A percentile compares a stretch with the other conserved stretches of the same genome.
These are phyloP conservation scores for Xylariaceae sp. DNA, from an alignment of 2,329 filamentous ascomycete genomes.

Conservation along the genomic window DNA sequence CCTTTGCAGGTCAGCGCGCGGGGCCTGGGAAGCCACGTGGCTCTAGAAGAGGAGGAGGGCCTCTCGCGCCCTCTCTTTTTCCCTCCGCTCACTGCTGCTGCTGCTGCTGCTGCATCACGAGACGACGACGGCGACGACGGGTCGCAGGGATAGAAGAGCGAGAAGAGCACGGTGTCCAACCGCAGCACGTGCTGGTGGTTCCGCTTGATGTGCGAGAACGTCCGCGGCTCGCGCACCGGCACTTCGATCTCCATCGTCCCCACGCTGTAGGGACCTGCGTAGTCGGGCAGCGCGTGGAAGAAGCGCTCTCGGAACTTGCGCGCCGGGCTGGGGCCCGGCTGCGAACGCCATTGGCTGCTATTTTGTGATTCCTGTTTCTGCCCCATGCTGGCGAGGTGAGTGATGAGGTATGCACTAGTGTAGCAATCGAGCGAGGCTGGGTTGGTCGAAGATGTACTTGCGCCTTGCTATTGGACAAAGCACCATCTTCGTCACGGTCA, in stretches of 20 bases:
- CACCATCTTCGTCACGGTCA: neutral
- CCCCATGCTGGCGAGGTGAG: slow-evolving; percentile 11
- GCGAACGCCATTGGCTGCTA: slow-evolving; percentile 7
- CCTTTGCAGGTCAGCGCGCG: slow-evolving; percentile 58
- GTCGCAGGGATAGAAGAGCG: slow-evolving; percentile 66
- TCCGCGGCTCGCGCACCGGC: slow-evolving; percentile 49
- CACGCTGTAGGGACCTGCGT: slow-evolving; percentile 68
- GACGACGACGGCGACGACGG: slow-evolving; percentile 40
- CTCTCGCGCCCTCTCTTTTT: no score
- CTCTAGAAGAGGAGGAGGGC: slow-evolving; percentile 55
- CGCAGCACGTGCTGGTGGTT: slow-evolving; percentile 44
- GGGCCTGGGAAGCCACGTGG: slow-evolving; percentile 65
- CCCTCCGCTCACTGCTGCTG: no score
- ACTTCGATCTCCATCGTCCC: slow-evolving; percentile 70
- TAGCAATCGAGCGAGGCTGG: neutral
- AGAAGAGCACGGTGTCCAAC: slow-evolving; percentile 62
- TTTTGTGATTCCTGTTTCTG: slow-evolving; percentile 10
- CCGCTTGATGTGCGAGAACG: slow-evolving; percentile 45
- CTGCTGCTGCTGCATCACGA: no score
- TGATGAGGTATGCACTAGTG: no score
- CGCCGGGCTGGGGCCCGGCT: slow-evolving; percentile 17
- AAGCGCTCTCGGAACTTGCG: slow-evolving; percentile 40
- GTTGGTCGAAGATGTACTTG: slow-evolving; percentile 1
- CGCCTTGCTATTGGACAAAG: neutral
- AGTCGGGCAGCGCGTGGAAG: slow-evolving; percentile 57